Evolutionary conservation across 2,329 filamentous ascomycete genomes (phyloP).

Genomic region (Volutella citrinella): DNA sequence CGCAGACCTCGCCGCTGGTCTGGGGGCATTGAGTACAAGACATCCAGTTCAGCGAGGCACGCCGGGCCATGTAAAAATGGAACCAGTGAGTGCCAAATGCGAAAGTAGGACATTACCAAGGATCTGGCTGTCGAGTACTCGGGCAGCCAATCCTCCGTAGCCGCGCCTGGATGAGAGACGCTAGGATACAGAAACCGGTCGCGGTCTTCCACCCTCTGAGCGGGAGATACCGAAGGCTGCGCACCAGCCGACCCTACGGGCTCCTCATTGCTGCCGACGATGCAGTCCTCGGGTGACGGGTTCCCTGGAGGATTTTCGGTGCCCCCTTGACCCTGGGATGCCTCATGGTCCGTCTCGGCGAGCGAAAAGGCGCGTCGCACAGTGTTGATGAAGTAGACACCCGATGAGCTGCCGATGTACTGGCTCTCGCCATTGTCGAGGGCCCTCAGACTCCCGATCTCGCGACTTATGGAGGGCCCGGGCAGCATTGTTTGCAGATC

Average conservation of each 20-base stretch:
- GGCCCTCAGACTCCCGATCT: slow-evolving; percentile 12
- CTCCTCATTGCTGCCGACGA: slow-evolving; percentile 4
- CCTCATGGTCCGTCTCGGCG: slow-evolving; percentile 10
- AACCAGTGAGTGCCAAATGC: slow-evolving; percentile 49
- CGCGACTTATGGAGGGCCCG: neutral
- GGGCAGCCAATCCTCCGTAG: too few relatives aligned
- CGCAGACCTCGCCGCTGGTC: too few relatives aligned
- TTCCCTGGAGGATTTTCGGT: slow-evolving; percentile 12
- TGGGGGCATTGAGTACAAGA: slow-evolving; percentile 31
- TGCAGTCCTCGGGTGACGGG: slow-evolving; percentile 8
- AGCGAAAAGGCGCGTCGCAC: slow-evolving; percentile 47
- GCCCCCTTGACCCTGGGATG: slow-evolving; percentile 1
- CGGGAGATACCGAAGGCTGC: too few relatives aligned
- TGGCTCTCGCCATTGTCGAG: slow-evolving; percentile 34
- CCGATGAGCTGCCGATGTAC: slow-evolving; percentile 50
- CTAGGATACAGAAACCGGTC: too few relatives aligned
- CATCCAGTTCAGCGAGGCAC: slow-evolving; percentile 43
- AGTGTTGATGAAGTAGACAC: slow-evolving; percentile 53
- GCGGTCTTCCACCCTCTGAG: too few relatives aligned
- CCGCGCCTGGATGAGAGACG: slow-evolving; percentile 11
- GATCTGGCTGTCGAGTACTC: slow-evolving; percentile 35
- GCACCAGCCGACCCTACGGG: slow-evolving; percentile 1
- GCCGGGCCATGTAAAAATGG: slow-evolving; percentile 50
- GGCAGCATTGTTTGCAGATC: too few relatives aligned
- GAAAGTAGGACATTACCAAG: slow-evolving; percentile 47